Base-by-base conservation (phyloP, 176 grass and related monocot genomes). In the Oryza australiensis region DNA sequence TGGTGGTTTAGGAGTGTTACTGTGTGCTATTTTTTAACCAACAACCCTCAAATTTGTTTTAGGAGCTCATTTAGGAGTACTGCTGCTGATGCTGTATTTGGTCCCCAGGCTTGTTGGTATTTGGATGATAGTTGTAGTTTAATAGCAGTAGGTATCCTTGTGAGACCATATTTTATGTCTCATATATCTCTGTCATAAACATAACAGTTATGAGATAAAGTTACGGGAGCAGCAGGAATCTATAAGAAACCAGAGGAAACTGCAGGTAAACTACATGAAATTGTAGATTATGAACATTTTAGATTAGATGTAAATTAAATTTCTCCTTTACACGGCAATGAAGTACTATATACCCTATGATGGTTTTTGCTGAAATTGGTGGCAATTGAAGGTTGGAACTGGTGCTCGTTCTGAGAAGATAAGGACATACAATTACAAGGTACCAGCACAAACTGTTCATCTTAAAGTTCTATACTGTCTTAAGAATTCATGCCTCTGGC, bases 371-470 rank as follows among this genome's bases (percentile, higher is more conserved):
- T 90, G 66, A 71, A 33, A 70, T 34, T 42, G n/a, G n/a, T 70
- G 60, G 26, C 46, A 76, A 88, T 78, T 98, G 78, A 82, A 98
- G 95, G 90, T 98, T 76, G 95, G 95, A 62, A 93, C 92, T 60
- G 95, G 95, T 82, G 87, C 90, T 85, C 90, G 95, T 45, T 80
- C 92, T 60, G 95, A 94, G 82, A 98, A 98, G 82, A 98, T 94
- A 80, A 87, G 95, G 82, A 98, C 92, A 14, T 98, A 98, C 88
- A 94, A 98, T 79, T 98, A 91, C 74, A 98, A 94, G 95, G 95
- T 98, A 89, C 13, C 43, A 49, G 27, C 32, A 72, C 27, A 84
- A 84, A 59, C 10, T n/a, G 62, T 22, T 42, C 38, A 55, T 57
- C 3, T 73, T 15, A 18, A 24, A 11, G 18, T 9, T 12, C n/a